These are phyloP conservation scores for Euryodendron excelsum DNA, from an alignment of 148 eudicot genomes.

Conservation along the genomic window DNA sequence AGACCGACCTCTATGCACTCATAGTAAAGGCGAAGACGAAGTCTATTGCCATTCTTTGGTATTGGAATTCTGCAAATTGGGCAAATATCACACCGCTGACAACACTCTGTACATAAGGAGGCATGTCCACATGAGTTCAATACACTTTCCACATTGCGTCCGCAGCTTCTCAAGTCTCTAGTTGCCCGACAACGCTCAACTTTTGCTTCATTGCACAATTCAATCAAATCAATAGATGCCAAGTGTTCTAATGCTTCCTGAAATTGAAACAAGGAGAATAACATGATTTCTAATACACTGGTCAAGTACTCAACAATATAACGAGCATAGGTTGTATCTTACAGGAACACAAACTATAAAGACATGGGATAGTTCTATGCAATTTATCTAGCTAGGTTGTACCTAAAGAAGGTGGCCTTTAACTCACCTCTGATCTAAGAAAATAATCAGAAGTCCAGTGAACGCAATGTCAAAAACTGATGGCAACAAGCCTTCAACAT, in stretches of 20 bases:
- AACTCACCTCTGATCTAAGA: conserved; percentile 2
- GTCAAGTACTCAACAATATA: neutral
- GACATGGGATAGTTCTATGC: neutral
- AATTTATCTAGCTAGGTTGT: neutral
- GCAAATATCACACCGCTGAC: conserved; percentile 83
- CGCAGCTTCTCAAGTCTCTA: conserved; percentile 93
- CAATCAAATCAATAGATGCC: conserved; percentile 85
- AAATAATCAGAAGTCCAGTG: neutral
- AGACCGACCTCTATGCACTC: conserved; percentile 91
- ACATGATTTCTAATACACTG: neutral
- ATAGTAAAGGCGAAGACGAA: conserved; percentile 83
- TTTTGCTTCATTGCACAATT: conserved; percentile 90
- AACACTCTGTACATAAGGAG: conserved; percentile 90
- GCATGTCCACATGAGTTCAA: conserved; percentile 90
- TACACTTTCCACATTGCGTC: conserved; percentile 67
- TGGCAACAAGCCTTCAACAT: neutral
- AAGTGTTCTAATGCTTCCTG: conserved; percentile 84
- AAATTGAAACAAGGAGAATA: conserved; percentile 21
- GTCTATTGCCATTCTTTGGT: conserved; percentile 49
- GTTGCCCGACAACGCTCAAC: conserved; percentile 91
- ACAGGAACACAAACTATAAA: neutral
- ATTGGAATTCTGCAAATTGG: conserved; percentile 79
- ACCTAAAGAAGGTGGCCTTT: neutral
- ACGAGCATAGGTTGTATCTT: neutral
- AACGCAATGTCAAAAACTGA: neutral